Percentiles rank a stretch among this genome's conserved stretches.
Conservation (phyloP, 805 yeast species). For the Jamesozyma gamospora region DNA sequence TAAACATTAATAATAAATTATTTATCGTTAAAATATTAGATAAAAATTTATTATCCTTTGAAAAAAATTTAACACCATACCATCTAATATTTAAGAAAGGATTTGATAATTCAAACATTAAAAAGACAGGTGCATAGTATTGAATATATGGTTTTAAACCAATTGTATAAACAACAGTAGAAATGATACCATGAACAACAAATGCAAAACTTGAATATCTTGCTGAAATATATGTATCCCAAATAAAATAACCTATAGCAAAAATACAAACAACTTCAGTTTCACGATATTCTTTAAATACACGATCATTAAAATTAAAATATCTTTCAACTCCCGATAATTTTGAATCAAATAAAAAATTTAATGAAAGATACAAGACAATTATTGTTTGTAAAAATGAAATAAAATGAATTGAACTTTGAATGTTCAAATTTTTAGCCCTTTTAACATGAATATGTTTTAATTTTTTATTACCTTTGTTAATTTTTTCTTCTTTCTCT, state of each 20-base stretch:
- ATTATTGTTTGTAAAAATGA: conserved; percentile 73
- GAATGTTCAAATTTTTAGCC: conserved; percentile 14
- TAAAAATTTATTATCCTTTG: conserved; percentile 32
- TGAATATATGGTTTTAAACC: conserved; percentile 61
- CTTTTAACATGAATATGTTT: conserved; percentile 7
- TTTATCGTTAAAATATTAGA: conserved; percentile 25
- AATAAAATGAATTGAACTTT: conserved; percentile 51
- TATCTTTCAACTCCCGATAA: conserved; percentile 5
- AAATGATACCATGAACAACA: conserved; percentile 66
- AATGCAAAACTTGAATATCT: conserved; percentile 50
- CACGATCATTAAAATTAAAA: conserved; percentile 16
- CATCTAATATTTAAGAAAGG: conserved; percentile 86
- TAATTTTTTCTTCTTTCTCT: conserved; percentile 2
- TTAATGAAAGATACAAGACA: conserved; percentile 39
- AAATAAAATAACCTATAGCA: conserved; percentile 71
- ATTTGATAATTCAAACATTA: conserved; percentile 75
- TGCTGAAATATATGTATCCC: conserved; percentile 69
- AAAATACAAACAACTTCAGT: conserved; percentile 25
- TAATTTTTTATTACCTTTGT: conserved; percentile 2
- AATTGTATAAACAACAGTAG: conserved; percentile 58
- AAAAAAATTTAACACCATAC: conserved; percentile 43
- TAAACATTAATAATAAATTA: conserved; percentile 40
- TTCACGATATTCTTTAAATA: conserved; percentile 18
- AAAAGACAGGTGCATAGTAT: conserved; percentile 69
- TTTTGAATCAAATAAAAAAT: conserved; percentile 5